Conservation (phyloP, 23 red algal species). For the Gracilariopsis chorda region DNA sequence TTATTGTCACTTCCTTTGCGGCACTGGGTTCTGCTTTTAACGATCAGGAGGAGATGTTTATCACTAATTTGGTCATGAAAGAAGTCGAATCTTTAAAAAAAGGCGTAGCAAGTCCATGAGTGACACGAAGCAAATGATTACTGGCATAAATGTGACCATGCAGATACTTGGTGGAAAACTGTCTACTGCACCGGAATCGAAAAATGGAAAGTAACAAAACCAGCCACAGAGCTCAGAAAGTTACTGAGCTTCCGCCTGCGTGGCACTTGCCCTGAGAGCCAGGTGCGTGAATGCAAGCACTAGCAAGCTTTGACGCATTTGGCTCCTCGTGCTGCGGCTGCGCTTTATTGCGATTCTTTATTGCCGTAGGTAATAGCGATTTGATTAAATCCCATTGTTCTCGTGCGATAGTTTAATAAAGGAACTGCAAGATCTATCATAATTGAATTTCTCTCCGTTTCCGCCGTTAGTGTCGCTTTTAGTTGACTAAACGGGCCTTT, state of each 20-base stretch:
- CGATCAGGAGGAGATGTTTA: too few species aligned
- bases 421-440: not conserved
- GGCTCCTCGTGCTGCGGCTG: not conserved
- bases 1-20: too few species aligned
- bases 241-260: not conserved
- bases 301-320: not conserved
- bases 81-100: too few species aligned
- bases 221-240: not conserved
- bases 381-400: not conserved
- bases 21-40: too few species aligned
- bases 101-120: too few species aligned
- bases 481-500: not conserved
- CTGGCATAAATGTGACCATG: too few species aligned
- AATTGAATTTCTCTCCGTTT: not conserved
- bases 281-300: not conserved
- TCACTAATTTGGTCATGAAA: too few species aligned
- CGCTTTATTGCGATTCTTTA: not conserved
- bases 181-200: too few species aligned
- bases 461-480: not conserved
- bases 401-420: not conserved
- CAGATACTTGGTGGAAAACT: too few species aligned
- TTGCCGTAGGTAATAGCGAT: not conserved
- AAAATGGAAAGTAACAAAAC: not conserved
- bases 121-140: too few species aligned
- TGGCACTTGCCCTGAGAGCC: not conserved